Base-by-base conservation (phyloP, 2,329 filamentous ascomycete species). In the Colletotrichum somersetense region DNA sequence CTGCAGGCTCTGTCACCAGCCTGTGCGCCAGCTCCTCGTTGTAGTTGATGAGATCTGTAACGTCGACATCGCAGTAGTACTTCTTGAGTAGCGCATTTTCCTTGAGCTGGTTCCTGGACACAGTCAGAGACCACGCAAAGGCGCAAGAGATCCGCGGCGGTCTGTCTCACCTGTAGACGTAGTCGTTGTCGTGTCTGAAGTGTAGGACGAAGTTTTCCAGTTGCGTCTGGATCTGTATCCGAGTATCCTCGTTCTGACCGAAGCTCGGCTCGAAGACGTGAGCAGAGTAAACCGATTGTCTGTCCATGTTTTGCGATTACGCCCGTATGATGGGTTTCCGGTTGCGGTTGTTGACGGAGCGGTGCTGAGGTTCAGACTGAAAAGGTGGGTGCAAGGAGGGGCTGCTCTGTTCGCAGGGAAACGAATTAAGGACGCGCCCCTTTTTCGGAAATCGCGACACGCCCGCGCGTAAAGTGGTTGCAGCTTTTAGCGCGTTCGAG, bases 51-150 rank as follows among this genome's bases (percentile, higher is more conserved):
- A 99, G 85, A 81, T 99, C 96, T 74, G 93, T 94, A 77, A 99
- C 94, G 81, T 99, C 95, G 80, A 99, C 90, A 81, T 99, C 96
- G 85, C 96, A 98, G 82, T 92, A 98, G 84, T 95, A 98, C 77
- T 95, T 95, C 81, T 97, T 96, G 53, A 97, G 87, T 1, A 98
- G 89, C 10, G 96, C 95, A 84, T 99, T 99, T 80, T 98, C 95
- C 77, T 94, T 91, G 71, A 99, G 89, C 83, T 98, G 96, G 78
- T 98, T 96, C 89, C 96, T 97, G 35, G 55, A 77, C 4, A 58
- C 26, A 33, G 35, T 48, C 38, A 59, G 46, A 66, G 46, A n/a
- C 20, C 33, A 40, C 38, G 59, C 30, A 7, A 30, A 52, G 30
- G 14, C 46, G 30, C 44, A 26, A 8, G 12, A 35, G 14, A 16